Evolutionary conservation across 179 eudicot species (phyloP), one percentile per base, ranked within the genome.

Genomic region (Spergularia azorica): DNA sequence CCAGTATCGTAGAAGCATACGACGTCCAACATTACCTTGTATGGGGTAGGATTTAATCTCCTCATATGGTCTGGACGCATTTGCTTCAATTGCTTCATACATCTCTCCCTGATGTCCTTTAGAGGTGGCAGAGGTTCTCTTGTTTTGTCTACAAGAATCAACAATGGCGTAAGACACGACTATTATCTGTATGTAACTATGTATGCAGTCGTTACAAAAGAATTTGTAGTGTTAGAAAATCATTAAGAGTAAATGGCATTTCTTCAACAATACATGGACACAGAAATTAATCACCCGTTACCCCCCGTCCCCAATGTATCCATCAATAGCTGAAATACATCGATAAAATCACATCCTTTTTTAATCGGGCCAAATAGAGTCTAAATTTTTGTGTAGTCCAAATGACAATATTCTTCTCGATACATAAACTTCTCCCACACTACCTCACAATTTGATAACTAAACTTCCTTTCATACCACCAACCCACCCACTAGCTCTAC

Each of bases 41-140:
- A 95, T 73, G 98, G 97, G 20, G 97, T 95, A 71, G 98, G 97
- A 82, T 95, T 95, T 79, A 95, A 81, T 82, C 93, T 89, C 78
- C 97, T 86, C 99, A 95, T 90, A 86, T 95, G 99, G 84, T 95
- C 99, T 11, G 92, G 86, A 16, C 99, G 97, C 94, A 95, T 93
- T 83, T 84, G 92, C 78, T 93, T 91, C 83, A 95, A 80, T 81
- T 93, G 99, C 75, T 86, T 74, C 67, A 88, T 87, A 82, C 97
- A 93, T 52, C 87, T 83, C 51, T 86, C 88, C 80, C 94, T 90
- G n/a, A 91, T 88, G 72, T 89, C 88, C 65, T 83, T 83, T 3
- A 95, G 88, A 58, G 92, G 85, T 6, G 87, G 91, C 67, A 95
- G 69, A 54, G 84, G 88, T 84, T 87, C 97, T 83, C 92, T 93